Base-by-base conservation (phyloP, 1,284 basidiomycete genomes). In the Ustilago esculenta region DNA sequence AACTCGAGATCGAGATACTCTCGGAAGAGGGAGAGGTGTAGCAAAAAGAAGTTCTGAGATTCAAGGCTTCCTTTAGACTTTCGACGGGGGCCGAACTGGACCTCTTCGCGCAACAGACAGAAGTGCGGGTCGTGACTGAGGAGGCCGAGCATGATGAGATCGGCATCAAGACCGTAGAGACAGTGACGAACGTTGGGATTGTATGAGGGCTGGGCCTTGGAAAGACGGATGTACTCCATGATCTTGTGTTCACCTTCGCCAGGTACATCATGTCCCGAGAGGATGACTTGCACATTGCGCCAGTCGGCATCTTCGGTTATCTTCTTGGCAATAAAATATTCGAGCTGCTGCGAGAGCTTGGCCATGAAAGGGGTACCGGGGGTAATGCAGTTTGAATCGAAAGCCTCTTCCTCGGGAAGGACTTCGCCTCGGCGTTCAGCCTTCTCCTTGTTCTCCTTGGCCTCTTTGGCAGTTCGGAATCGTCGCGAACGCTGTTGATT, bases 181-280 rank as follows among this genome's bases (percentile, higher is more conserved):
- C 96, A 98, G 84, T 99, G 96, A 70, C 96, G 89, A 48, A 92
- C 86, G 80, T 95, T 94, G 18, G 92, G 91, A 82, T 94, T 89
- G 84, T 98, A 96, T 81, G 91, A 90, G 9, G 91, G 91, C 83
- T 98, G 96, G 23, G 96, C 94, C 77, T 95, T 92, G 56, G 89
- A 89, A 64, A 93, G 85, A 46, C 96, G 90, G 79, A 99, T 98
- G 83, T 95, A 98, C 83, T 98, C 96, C 91, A 98, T 98, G 76
- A 99, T 95, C 86, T 99, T 99, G 87, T 99, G 96, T 82, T 99
- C 96, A 67, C 96, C 96, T 83, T 99, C 96, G 69, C 96, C 96
- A 0, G 95, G 95, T 32, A 85, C 92, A 75, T 98, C 94, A 82
- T 98, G 94, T n/a, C 95, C 96, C 33, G 93, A 96, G 39, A 99